Evolutionary conservation across 495 filamentous ascomycete genomes (phyloP).

Genomic region (Penicillium silybi): DNA sequence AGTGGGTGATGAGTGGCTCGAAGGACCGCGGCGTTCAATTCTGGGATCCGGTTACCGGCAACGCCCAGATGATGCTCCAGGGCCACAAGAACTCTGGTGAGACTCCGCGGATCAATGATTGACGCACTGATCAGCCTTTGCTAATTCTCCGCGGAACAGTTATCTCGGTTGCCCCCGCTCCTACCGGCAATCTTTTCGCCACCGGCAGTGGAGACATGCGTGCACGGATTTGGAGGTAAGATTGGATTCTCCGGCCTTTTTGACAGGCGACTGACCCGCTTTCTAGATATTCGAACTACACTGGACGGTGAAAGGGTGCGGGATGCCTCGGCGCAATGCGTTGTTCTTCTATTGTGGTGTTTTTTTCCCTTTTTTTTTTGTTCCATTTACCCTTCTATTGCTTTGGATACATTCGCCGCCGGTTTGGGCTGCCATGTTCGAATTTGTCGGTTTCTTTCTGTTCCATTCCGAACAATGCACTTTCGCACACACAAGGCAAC

Average conservation of each 20-base stretch:
- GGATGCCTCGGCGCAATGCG: conserved; percentile 40
- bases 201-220: conserved; percentile 89
- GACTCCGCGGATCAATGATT: conserved; percentile 5
- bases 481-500: conserved; percentile 5
- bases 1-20: conserved; percentile 88
- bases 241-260: conserved; percentile 2
- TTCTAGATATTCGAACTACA: conserved; percentile 40
- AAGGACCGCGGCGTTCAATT: conserved; percentile 91
- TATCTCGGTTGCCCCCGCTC: conserved; percentile 84
- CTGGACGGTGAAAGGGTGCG: conserved; percentile 40
- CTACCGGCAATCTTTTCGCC: conserved; percentile 73
- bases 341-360: conserved; percentile 19
- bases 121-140: not conserved
- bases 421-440: conserved; percentile 16
- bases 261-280: conserved; percentile 1
- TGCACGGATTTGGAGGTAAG: conserved; percentile 84
- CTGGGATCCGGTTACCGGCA: conserved; percentile 85
- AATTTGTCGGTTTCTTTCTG: not conserved
- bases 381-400: conserved; percentile 9
- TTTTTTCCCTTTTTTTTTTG: conserved; percentile 16
- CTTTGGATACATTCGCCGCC: conserved; percentile 17
- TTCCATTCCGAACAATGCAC: not conserved
- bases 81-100: conserved; percentile 84
- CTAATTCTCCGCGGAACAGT: conserved; percentile 43
- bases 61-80: conserved; percentile 88